Percentiles rank a stretch among this genome's conserved stretches.
Conservation (phyloP, 1,284 basidiomycete genomes). For the Pyrrhoderma lamaoense region DNA sequence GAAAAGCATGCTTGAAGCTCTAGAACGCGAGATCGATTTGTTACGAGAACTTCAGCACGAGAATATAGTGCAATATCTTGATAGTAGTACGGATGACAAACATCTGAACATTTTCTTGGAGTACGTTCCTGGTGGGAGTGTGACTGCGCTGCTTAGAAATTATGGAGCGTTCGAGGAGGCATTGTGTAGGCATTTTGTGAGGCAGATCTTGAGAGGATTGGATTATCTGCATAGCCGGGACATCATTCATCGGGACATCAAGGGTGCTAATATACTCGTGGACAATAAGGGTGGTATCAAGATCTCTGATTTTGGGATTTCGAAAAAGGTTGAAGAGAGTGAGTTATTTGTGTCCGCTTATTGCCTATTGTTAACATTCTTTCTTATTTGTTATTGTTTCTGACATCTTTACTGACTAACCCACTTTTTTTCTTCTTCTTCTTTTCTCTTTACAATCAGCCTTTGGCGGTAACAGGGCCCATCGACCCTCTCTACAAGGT, state of each 20-base stretch:
- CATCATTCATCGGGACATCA: slow-evolving; percentile 98
- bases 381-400: slow-evolving; percentile 1
- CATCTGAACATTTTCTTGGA: slow-evolving; percentile 98
- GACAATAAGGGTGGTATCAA: slow-evolving; percentile 99
- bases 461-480: slow-evolving; percentile 61
- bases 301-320: slow-evolving; percentile 98
- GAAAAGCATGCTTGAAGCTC: slow-evolving; percentile 89
- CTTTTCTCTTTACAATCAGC: slow-evolving; percentile 36
- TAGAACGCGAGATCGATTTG: slow-evolving; percentile 95
- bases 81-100: slow-evolving; percentile 83
- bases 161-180: slow-evolving; percentile 97
- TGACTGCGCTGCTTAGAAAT: slow-evolving; percentile 85
- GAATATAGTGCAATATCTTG: slow-evolving; percentile 97
- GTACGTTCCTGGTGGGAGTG: slow-evolving; percentile 97
- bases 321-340: slow-evolving; percentile 96
- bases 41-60: slow-evolving; percentile 93
- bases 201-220: slow-evolving; percentile 89
- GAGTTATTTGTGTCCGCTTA: too few relatives aligned
- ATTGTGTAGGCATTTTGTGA: slow-evolving; percentile 89
- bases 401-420: background rate
- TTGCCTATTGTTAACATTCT: too few relatives aligned
- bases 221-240: slow-evolving; percentile 90
- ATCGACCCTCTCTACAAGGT: slow-evolving; percentile 90
- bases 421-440: too few relatives aligned
- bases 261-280: slow-evolving; percentile 96